These are phyloP conservation scores for Penicillium lagena DNA, from an alignment of 495 filamentous ascomycete species.

Conservation along the genomic window DNA sequence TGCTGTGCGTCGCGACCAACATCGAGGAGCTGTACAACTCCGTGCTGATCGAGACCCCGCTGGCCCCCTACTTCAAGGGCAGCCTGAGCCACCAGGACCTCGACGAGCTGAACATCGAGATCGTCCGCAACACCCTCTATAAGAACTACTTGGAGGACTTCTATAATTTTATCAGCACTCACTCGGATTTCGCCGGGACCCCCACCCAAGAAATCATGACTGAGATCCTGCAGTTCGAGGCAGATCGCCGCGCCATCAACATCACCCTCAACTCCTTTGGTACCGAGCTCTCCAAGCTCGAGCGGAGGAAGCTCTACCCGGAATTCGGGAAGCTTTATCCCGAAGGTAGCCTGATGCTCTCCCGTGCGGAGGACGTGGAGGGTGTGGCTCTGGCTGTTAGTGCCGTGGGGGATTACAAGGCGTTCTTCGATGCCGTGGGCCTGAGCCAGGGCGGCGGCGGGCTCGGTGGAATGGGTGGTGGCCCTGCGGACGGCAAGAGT, in stretches of 20 bases:
- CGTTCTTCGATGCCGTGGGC: conserved; percentile 88
- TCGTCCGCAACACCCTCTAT: conserved; percentile 96
- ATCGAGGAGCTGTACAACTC: conserved; percentile 99
- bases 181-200: conserved; percentile 77
- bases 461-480: conserved; percentile 78
- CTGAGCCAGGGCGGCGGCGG: conserved; percentile 67
- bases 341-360: conserved; percentile 91
- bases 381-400: conserved; percentile 89
- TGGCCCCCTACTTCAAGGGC: conserved; percentile 95
- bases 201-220: conserved; percentile 91
- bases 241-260: conserved; percentile 94
- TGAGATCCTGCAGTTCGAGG: conserved; percentile 93
- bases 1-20: conserved; percentile 94
- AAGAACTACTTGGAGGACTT: conserved; percentile 99
- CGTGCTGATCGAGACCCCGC: conserved; percentile 90
- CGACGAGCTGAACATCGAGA: conserved; percentile 99
- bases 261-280: conserved; percentile 99
- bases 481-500: conserved; percentile 74
- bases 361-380: conserved; percentile 91
- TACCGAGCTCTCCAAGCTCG: conserved; percentile 88
- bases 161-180: conserved; percentile 79
- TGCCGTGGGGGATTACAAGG: conserved; percentile 84
- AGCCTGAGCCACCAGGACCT: conserved; percentile 91
- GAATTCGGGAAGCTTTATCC: conserved; percentile 85
- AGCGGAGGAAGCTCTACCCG: conserved; percentile 95